Evolutionary conservation across 805 yeast genomes (phyloP), one percentile per base, ranked within the genome.

Genomic region (Starmerella vaccinii): DNA sequence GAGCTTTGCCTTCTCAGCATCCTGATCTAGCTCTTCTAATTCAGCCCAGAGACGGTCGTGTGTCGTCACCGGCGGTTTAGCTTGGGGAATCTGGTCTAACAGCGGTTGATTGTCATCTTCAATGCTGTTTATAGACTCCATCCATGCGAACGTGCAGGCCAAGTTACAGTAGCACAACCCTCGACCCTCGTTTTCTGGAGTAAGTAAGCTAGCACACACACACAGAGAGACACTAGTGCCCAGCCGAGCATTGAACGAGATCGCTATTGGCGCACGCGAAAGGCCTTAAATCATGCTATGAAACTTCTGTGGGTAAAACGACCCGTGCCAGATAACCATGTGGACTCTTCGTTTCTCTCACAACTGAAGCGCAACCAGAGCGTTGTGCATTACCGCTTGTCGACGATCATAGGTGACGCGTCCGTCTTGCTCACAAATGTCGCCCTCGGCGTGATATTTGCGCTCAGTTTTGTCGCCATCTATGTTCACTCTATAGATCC

Each of bases 251-350:
- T n/a, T 16, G 22, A 30, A 27, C 32, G 32, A 32, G n/a, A 32
- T 32, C 15, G 18, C 8, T n/a, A 6, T n/a, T 5, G 15, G 35
- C 15, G 15, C 6, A 32, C 18, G 35, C 35, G 15, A 32, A n/a
- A 6, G 16, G 35, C 35, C 6, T 9, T 9, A 13, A 7, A 9
- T n/a, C 32, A 40, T 50, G 52, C 33, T 23, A 54, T 54, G 60
- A 84, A 92, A 61, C 76, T 88, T 34, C 73, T 90, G 12, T 92
- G 95, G 82, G 75, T 83, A 30, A 75, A 76, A 51, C 96, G 89
- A 63, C 83, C 83, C 13, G 89, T 80, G 61, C 94, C 95, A 0
- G 98, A 90, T 64, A 92, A 89, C 65, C 86, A 85, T 67, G 90
- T 95, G 1, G 94, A 88, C 62, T 67, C 70, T 2, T 75, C 88